Base-by-base conservation (phyloP, 2,329 filamentous ascomycete genomes). In the Pleoardoris graminearum region DNA sequence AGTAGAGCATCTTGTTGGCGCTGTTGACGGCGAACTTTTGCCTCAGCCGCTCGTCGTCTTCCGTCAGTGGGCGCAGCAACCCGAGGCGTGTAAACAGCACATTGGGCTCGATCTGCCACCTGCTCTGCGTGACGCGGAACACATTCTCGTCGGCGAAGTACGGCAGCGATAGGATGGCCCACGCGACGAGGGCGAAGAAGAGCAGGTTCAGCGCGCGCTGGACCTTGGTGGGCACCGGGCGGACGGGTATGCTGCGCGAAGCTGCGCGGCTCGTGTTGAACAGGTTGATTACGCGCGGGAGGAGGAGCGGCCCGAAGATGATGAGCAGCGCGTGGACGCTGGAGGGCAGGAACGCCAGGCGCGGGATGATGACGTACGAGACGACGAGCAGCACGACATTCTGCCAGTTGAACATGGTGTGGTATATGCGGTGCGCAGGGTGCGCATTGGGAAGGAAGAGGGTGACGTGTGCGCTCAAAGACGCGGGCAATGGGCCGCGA, bases 51-150 rank as follows among this genome's bases (percentile, higher is more conserved):
- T 83, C 78, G 74, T 97, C 92, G 11, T 71, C 54, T 0, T 75
- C 57, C 0, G 83, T 86, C 2, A 90, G 78, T 0, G 81, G 76
- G 0, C 87, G 82, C 1, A 87, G 67, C 1, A 80, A 72, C 3
- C 80, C 74, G 8, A 97, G 81, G 14, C 93, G 89, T 53, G 82
- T 85, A 74, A 96, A 94, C 55, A 97, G 81, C 29, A 95, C 86
- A 67, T 93, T 89, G 36, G 84, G 87, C n/a, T 91, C 86, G 36
- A 89, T 93, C 65, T 91, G 89, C 16, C 97, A 84, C 29, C 92
- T 89, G 45, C 90, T 94, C 51, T 85, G 80, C 1, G 93, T 97
- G 16, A 79, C 73, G 25, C 74, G 68, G 79, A 97, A 96, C 72
- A 97, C 78, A 75, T 97, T 97, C 69, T 90, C 85, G 4, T 89